Conservation (phyloP, 208 protist genomes). For the Angomonas ambiguus region DNA sequence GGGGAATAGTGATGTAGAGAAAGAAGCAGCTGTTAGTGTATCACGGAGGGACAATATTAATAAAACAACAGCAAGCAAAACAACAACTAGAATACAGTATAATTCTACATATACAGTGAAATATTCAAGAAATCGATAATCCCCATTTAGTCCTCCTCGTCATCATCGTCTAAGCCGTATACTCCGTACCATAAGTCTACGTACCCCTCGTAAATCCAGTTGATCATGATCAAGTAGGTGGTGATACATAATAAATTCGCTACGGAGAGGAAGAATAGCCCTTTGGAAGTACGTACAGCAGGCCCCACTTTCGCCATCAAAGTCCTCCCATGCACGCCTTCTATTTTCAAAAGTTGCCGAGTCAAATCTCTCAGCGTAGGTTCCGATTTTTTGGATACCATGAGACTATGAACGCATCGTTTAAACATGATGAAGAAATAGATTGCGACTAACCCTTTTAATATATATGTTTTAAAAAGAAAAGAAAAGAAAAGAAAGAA, state of each 20-base stretch:
- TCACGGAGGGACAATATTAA: too few species aligned
- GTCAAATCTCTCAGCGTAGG: neutral
- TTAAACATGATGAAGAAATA: neutral
- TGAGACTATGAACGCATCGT: neutral
- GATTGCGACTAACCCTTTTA: neutral
- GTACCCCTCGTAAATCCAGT: conserved; percentile 78
- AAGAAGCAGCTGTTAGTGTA: too few species aligned
- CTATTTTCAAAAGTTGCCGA: neutral
- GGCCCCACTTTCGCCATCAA: conserved; percentile 15
- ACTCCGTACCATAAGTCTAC: conserved; percentile 78
- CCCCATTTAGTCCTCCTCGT: conserved; percentile 38
- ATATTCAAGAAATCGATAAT: too few species aligned
- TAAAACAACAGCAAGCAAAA: too few species aligned
- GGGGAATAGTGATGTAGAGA: too few species aligned
- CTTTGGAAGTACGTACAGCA: conserved; percentile 15
- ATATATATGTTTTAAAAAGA: neutral
- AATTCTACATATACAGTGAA: too few species aligned
- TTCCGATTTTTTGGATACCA: too few species aligned
- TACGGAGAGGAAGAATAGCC: conserved; percentile 17
- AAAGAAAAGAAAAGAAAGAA: conserved; percentile 11
- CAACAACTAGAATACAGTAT: too few species aligned
- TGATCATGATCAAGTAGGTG: conserved; percentile 74
- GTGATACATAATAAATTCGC: conserved; percentile 41
- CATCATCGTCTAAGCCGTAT: conserved; percentile 60
- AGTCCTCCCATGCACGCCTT: neutral